Conservation (phyloP, 495 filamentous ascomycete species). For the Penicillium waksmanii region DNA sequence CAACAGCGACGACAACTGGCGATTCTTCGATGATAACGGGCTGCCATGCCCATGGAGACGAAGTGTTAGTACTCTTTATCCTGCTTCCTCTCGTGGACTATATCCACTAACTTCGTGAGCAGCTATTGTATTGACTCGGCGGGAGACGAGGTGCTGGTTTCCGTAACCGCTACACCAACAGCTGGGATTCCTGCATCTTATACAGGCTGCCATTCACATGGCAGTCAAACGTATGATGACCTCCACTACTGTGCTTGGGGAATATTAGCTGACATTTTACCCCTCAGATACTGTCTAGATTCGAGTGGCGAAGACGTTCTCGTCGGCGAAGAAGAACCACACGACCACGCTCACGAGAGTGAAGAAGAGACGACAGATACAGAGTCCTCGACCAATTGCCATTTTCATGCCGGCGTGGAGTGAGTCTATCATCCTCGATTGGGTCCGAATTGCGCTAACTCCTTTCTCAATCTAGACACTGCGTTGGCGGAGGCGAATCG, state of each 20-base stretch:
- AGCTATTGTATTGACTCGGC: constrained; percentile 43
- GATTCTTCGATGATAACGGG: constrained; percentile 39
- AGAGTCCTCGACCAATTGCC: constrained; percentile 43
- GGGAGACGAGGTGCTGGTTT: constrained; percentile 45
- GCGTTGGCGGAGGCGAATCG: constrained; percentile 43
- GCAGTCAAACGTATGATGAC: constrained; percentile 45
- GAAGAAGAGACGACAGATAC: constrained; percentile 13
- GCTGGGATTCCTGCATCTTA: constrained; percentile 50
- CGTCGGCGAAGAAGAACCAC: constrained; percentile 35
- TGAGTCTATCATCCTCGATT: constrained; percentile 30
- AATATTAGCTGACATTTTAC: background rate
- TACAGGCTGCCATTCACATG: constrained; percentile 57
- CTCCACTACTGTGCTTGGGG: background rate
- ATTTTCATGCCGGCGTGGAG: constrained; percentile 71
- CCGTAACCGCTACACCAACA: constrained; percentile 44
- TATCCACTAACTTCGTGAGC: no score
- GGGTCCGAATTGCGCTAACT: constrained; percentile 6
- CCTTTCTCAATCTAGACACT: constrained; percentile 43
- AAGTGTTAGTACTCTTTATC: constrained; percentile 19
- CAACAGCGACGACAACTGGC: constrained; percentile 24
- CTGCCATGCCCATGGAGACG: constrained; percentile 43
- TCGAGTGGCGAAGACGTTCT: constrained; percentile 52
- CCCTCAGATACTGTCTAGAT: constrained; percentile 48
- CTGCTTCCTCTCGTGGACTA: no score
- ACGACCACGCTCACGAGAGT: background rate